Evolutionary conservation across 768 basidiomycete species (phyloP).

Genomic region (Pleurotus platypus): DNA sequence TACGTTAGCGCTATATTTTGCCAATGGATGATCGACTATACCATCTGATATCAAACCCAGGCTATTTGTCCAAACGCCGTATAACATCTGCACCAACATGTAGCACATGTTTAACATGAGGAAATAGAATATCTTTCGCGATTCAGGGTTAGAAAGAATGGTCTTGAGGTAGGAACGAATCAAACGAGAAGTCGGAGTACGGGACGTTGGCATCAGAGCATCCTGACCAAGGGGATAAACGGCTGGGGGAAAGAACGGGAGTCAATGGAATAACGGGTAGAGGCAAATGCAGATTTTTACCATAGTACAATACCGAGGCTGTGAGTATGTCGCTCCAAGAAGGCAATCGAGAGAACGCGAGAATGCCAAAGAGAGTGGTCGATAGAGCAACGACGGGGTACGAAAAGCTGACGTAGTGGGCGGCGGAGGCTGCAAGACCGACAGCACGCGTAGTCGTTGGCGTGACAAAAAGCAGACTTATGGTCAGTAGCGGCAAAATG

Average conservation of each 20-base stretch:
- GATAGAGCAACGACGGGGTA: constrained; percentile 49
- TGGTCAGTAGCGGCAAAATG: constrained; percentile 60
- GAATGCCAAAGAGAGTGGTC: constrained; percentile 50
- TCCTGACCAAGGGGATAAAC: constrained; percentile 49
- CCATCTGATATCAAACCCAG: constrained; percentile 96
- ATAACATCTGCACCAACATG: constrained; percentile 96
- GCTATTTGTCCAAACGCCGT: constrained; percentile 97
- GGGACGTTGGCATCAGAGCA: constrained; percentile 36
- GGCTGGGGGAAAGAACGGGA: constrained; percentile 27
- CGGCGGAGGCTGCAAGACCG: constrained; percentile 43
- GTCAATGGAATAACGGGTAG: background rate
- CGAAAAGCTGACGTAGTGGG: constrained; percentile 56
- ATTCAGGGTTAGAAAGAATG: constrained; percentile 88
- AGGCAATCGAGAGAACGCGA: constrained; percentile 62
- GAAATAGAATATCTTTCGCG: constrained; percentile 96
- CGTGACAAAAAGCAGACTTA: constrained; percentile 55
- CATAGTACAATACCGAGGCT: constrained; percentile 57
- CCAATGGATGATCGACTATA: constrained; percentile 25
- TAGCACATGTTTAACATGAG: constrained; percentile 90
- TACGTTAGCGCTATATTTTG: constrained; percentile 5
- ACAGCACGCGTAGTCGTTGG: constrained; percentile 47
- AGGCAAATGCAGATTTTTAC: constrained; percentile 31
- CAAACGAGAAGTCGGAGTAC: constrained; percentile 51
- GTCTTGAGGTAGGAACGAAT: constrained; percentile 79
- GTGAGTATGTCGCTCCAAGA: constrained; percentile 58